phyloP scores from a whole-genome alignment of 441 rosid genomes.

The Populus hybrid region DNA sequence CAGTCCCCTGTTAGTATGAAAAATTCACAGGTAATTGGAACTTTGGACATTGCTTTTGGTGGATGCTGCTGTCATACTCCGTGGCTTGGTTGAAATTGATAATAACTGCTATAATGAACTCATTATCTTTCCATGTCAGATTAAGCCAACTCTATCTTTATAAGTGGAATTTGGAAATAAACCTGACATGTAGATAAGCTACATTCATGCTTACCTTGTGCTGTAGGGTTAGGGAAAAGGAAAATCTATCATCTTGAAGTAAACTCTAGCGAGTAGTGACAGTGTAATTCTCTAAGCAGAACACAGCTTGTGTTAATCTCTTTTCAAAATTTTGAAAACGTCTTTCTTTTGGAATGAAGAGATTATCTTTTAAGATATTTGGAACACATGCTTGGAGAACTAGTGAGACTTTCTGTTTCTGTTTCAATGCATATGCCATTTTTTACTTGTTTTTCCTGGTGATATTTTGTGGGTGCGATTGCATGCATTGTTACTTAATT shows the following conservation, averaged over 20 bases:
- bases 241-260: not conserved
- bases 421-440: not conserved
- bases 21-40: slow-evolving; percentile 54
- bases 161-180: not conserved
- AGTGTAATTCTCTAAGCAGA: not conserved
- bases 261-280: not conserved
- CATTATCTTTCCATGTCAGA: not conserved
- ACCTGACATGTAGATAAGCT: not conserved
- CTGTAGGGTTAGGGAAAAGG: not conserved
- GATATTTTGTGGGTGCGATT: not conserved
- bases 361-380: slow-evolving; percentile 6
- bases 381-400: slow-evolving; percentile 9
- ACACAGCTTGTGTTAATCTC: not conserved
- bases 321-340: not conserved
- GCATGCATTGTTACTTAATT: not conserved
- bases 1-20: slow-evolving; percentile 42
- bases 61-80: not conserved
- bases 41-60: not conserved
- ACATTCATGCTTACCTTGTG: not conserved
- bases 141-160: not conserved
- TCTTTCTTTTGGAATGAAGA: not conserved
- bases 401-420: not conserved
- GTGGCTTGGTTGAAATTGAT: not conserved
- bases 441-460: not conserved
- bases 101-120: not conserved